Evolutionary conservation across 1,284 basidiomycete genomes (phyloP), one percentile per base, ranked within the genome.

Genomic region (Cutaneotrichosporon dermatis): DNA sequence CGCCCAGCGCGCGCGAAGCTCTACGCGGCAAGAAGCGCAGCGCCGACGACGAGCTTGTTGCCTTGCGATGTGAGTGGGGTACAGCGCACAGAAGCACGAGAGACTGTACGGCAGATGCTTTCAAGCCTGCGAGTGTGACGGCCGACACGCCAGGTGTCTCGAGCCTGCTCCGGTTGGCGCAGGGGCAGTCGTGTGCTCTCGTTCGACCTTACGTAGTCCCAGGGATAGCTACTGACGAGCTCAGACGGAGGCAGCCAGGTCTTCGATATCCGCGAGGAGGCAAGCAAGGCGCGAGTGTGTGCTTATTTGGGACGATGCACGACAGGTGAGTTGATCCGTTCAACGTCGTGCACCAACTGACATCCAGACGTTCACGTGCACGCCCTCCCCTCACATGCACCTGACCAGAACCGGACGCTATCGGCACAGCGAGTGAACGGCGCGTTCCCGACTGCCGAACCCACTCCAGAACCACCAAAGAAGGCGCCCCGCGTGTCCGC

Each of bases 41-140:
- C 0, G 25, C 34, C 34, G n/a, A 42, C 12, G 62, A 56, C 50
- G 62, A 64, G 45, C 48, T 61, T 16, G 59, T 64, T 16, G 60
- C 57, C 5, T 44, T 64, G 41, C 39, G 57, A 34, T 64, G 62
- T 65, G 49, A 60, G 59, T 50, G 9, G 36, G n/a, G n/a, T n/a
- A n/a, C n/a, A n/a, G 25, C 25, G 2, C 25, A 25, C 25, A 25
- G 25, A 25, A 4, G 40, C 4, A 15, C 4, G 5, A 8, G 25
- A 13, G n/a, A n/a, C n/a, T n/a, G n/a, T n/a, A n/a, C n/a, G n/a
- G 0, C 58, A 76, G 75, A 75, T 57, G 54, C 61, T 10, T 76
- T 76, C 71, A 76, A 76, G 59, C 75, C 75, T 4, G 70, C 64
- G 3, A 74, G 71, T 3, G 67, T 76, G 36, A 64, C 62, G 0